Base-by-base conservation (phyloP, 495 filamentous ascomycete species). In the Penicillium diatomitis region DNA sequence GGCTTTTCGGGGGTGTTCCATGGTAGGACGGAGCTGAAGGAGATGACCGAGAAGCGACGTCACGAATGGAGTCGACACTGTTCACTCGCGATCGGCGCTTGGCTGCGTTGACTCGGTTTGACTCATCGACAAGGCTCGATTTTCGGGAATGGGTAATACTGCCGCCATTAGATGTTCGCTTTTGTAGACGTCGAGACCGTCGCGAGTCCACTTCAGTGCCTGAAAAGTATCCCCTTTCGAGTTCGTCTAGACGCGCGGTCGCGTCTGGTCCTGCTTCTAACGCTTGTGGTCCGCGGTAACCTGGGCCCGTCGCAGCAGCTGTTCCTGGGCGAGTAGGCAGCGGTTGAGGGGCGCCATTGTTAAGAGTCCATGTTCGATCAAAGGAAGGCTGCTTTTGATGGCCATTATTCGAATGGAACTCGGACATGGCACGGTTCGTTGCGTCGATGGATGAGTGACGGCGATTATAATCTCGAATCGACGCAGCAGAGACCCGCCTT, bases 181-280 rank as follows among this genome's bases (percentile, higher is more conserved):
- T 97, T 60, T 85, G 81, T 52, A 95, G 69, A 44, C 89, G 92
- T 43, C 87, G 78, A 38, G 70, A 75, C 52, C 68, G 73, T 42
- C 83, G 80, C n/a, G 75, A 70, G 49, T 96, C 88, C 6, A 80
- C 70, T 58, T 98, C 92, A 7, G 85, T 84, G 5, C 89, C 88
- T 2, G 92, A 97, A 61, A 96, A 95, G 64, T 97, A 97, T 12
- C 90, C 92, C 27, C 88, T 82, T 56, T 98, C 92, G 20, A 91
- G 67, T 32, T 92, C 90, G 32, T 66, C 66, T 9, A 38, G 41
- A 6, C 50, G 57, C 51, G 71, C 63, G 34, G 64, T 53, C 6
- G 64, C 62, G 9, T 58, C 57, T 5, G 57, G 61, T 29, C 67
- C 67, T 5, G 58, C 62, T 31, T 57, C 64, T 12, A 56, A 56